Evolutionary conservation across 2,329 filamentous ascomycete genomes (phyloP).

Genomic region (Fusarium agapanthi): DNA sequence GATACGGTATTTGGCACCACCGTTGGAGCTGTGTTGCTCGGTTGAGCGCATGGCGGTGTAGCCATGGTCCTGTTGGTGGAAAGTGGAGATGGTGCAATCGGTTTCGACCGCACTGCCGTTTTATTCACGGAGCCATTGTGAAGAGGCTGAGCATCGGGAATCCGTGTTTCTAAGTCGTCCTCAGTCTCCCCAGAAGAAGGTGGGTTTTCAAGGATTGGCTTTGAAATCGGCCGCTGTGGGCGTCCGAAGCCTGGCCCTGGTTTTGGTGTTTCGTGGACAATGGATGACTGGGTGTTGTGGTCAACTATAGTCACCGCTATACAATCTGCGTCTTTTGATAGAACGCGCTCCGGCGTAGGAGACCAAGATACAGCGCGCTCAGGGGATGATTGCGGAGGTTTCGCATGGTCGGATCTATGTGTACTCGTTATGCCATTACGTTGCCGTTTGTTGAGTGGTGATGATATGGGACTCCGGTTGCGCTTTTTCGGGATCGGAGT

Average conservation of each 20-base stretch:
- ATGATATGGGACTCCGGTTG: neutral
- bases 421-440: conserved; percentile 6
- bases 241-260: conserved; percentile 11
- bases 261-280: conserved; percentile 40
- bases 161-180: conserved; percentile 50
- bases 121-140: conserved; percentile 38
- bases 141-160: conserved; percentile 43
- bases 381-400: conserved; percentile 6
- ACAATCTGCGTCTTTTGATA: neutral
- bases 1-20: conserved; percentile 32
- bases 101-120: conserved; percentile 27
- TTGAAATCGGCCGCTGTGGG: conserved; percentile 5
- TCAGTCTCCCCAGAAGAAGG: conserved; percentile 41
- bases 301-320: neutral
- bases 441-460: conserved; percentile 12
- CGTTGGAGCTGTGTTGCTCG: conserved; percentile 32
- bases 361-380: conserved; percentile 33
- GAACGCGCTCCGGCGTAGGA: conserved; percentile 19
- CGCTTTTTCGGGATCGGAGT: conserved; percentile 11
- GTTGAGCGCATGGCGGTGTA: conserved; percentile 48
- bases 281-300: conserved; percentile 28
- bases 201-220: conserved; percentile 12
- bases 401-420: neutral
- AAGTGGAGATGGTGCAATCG: conserved; percentile 25
- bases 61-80: conserved; percentile 24